Evolutionary conservation across 345 rosid genomes (phyloP).

Genomic region (Geranium rotundifolium): DNA sequence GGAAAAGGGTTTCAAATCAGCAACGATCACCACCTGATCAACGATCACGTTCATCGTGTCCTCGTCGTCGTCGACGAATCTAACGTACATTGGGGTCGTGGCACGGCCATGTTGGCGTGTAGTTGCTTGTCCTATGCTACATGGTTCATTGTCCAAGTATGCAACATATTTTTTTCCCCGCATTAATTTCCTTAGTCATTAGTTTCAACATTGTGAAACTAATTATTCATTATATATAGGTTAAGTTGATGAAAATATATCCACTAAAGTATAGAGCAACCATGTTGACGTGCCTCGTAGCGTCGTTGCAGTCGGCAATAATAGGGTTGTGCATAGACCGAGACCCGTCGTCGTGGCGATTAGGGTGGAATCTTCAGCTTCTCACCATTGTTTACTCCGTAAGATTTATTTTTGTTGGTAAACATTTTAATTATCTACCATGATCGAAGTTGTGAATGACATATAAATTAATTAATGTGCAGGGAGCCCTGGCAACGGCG

Average conservation of each 20-base stretch:
- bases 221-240: constrained; percentile 14
- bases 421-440: background rate
- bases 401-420: constrained; percentile 2
- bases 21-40: background rate
- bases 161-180: background rate
- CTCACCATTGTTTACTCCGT: constrained; percentile 39
- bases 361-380: constrained; percentile 32
- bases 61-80: background rate
- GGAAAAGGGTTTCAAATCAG: constrained; percentile 22
- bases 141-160: constrained; percentile 41
- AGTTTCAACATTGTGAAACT: background rate
- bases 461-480: background rate
- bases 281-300: constrained; percentile 32
- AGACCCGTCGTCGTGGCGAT: constrained; percentile 17
- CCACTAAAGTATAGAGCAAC: constrained; percentile 34
- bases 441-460: background rate
- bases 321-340: constrained; percentile 27
- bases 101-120: constrained; percentile 23
- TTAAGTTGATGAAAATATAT: constrained; percentile 20
- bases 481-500: constrained; percentile 38
- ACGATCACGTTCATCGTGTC: background rate
- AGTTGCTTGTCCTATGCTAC: constrained; percentile 24
- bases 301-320: constrained; percentile 18
- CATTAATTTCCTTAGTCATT: background rate
- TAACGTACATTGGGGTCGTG: constrained; percentile 17